phyloP scores from a whole-genome alignment of 2,329 filamentous ascomycete genomes.

The Amylocarpus encephaloides region DNA sequence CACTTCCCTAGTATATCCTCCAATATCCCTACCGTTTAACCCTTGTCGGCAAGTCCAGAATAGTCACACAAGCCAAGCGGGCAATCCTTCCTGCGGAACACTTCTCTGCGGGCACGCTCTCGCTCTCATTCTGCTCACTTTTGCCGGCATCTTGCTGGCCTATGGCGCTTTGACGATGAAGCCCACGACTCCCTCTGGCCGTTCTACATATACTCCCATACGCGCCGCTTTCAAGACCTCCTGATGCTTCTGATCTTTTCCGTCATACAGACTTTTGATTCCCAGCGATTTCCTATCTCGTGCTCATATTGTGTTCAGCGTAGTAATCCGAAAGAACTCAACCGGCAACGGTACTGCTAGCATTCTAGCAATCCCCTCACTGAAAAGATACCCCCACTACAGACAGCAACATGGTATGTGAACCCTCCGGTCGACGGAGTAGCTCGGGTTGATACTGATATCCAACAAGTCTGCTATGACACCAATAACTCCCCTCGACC shows the following conservation, averaged over 20 bases:
- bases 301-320: conserved; percentile 13
- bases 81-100: conserved; percentile 23
- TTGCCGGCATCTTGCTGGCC: conserved; percentile 23
- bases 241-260: conserved; percentile 27
- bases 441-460: conserved; percentile 16
- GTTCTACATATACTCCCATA: conserved; percentile 30
- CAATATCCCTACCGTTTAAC: too few relatives aligned
- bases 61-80: conserved; percentile 19
- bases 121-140: conserved; percentile 17
- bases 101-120: conserved; percentile 16
- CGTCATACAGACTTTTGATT: conserved; percentile 16
- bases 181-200: conserved; percentile 11
- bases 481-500: conserved; percentile 26
- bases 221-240: conserved; percentile 22
- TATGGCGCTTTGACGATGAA: conserved; percentile 25
- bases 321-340: conserved; percentile 18
- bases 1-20: neutral
- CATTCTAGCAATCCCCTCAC: conserved; percentile 20
- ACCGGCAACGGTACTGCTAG: conserved; percentile 30
- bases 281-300: conserved; percentile 21
- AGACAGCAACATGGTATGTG: conserved; percentile 25
- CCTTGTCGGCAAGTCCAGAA: conserved; percentile 8
- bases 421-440: neutral
- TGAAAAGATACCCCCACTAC: conserved; percentile 20
- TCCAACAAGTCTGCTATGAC: conserved; percentile 20